A percentile compares a stretch with the other conserved stretches of the same genome.
Conservation (phyloP, 768 basidiomycete genomes). For the Amanita rimosa region DNA sequence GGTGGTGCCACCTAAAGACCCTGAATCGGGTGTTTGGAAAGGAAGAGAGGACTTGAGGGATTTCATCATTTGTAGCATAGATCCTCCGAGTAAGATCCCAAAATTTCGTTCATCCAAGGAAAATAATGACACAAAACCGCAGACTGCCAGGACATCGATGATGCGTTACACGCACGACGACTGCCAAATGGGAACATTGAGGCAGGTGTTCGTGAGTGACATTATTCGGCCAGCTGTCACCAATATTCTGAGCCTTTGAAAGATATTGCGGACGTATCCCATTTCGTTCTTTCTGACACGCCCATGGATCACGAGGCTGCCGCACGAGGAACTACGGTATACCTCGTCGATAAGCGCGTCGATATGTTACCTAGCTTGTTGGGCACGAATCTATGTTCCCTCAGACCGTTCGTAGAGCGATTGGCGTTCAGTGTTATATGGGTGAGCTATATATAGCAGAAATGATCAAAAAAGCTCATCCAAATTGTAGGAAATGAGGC, state of each 20-base stretch:
- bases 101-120: not conserved
- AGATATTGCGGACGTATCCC: constrained; percentile 98
- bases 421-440: constrained; percentile 94
- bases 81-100: constrained; percentile 65
- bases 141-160: constrained; percentile 98
- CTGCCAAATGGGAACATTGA: constrained; percentile 92
- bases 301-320: constrained; percentile 96
- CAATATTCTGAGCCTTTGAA: not conserved
- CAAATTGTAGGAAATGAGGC: constrained; percentile 65
- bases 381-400: constrained; percentile 91
- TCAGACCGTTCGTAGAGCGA: constrained; percentile 86
- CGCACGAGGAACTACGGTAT: constrained; percentile 93
- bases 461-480: not conserved
- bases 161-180: constrained; percentile 83
- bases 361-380: constrained; percentile 94
- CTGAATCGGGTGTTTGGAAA: constrained; percentile 43
- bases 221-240: not conserved
- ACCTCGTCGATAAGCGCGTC: constrained; percentile 95
- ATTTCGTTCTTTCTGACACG: constrained; percentile 89
- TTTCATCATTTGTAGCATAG: constrained; percentile 88
- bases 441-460: constrained; percentile 32
- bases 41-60: constrained; percentile 82
- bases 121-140: not conserved
- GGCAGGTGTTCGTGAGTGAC: constrained; percentile 91
- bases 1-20: constrained; percentile 78